A percentile compares a stretch with the other conserved stretches of the same genome.
phyloP scores from a whole-genome alignment of 2,329 filamentous ascomycete genomes.

The Zymoseptoria brevis region DNA sequence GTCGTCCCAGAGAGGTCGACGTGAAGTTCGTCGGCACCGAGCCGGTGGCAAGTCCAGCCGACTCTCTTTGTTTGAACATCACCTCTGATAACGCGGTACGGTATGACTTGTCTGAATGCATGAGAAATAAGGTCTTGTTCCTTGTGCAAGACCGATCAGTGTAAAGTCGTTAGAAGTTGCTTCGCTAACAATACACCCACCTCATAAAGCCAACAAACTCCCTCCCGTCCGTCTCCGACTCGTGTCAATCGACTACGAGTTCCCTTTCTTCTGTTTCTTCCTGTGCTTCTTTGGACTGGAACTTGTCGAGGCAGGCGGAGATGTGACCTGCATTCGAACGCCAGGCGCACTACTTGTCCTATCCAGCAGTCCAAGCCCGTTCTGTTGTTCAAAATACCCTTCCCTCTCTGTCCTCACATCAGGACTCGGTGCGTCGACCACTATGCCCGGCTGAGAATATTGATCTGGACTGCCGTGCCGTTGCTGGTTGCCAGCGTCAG shows the following conservation, averaged over 20 bases:
- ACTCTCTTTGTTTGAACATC: not conserved
- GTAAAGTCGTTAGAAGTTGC: not conserved
- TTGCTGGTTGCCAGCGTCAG: constrained; percentile 5
- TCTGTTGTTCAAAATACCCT: constrained; percentile 7
- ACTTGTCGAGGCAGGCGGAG: not conserved
- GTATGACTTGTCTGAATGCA: no score
- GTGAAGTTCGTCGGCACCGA: not conserved
- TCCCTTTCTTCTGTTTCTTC: constrained; percentile 12
- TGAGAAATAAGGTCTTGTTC: not conserved
- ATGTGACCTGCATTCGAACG: not conserved
- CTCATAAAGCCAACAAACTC: constrained; percentile 13
- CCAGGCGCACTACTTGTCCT: not conserved
- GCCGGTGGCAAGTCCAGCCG: not conserved
- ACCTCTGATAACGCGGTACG: not conserved
- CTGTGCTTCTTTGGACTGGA: constrained; percentile 7
- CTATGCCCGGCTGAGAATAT: constrained; percentile 5
- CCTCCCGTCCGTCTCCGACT: constrained; percentile 5
- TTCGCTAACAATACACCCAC: not conserved
- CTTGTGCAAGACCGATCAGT: not conserved
- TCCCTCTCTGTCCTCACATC: not conserved
- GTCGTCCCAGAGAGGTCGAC: not conserved
- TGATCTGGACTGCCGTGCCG: constrained; percentile 8
- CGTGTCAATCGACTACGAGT: constrained; percentile 3
- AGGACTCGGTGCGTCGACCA: constrained; percentile 7
- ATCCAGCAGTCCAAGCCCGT: constrained; percentile 3